Base-by-base conservation (phyloP, 352 stramenopile genomes). In the Pelagophyceae sp. region DNA sequence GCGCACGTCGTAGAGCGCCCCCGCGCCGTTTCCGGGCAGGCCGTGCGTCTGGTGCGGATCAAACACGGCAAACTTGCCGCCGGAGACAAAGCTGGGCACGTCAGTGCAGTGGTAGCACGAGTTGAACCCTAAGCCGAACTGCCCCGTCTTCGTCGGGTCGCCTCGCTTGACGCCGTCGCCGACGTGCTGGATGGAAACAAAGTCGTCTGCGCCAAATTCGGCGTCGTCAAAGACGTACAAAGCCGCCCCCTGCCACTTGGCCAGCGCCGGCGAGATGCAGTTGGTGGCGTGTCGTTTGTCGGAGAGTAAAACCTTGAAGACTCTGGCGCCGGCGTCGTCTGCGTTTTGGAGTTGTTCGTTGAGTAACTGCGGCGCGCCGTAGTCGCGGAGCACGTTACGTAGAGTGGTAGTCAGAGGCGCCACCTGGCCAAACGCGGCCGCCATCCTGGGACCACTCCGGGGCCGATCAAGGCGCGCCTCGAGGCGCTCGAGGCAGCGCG, bases 71-170 rank as follows among this genome's bases (percentile, higher is more conserved):
- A 96, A 58, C 72, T 93, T 84, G 20, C 91, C 89, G n/a, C 89
- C 90, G 40, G 90, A 93, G 29, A 96, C 89, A 80, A 96, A 95
- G 72, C 85, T 86, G 0, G 92, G 92, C 31, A 96, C 79, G 81
- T 96, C 92, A 1, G 91, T 96, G 76, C 94, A 83, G 71, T 96
- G 92, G 76, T 96, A 96, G 2, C 95, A 90, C 31, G 89, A 91
- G 80, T 96, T 96, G 82, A 96, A 95, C 2, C 91, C 91, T 38
- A 96, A 85, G 11, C 91, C 91, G 79, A 96, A 96, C 37, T 90
- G 85, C 29, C 91, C 91, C 51, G 91, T 96, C 77, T 91, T 95
- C 0, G 84, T 82, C 23, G 93, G 84, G 77, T 96, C 81, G 81
- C 92, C 33, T 81, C 93, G 86, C 74, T 89, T 89, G 33, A 76